Percentiles rank a stretch among this genome's conserved stretches.
Evolutionary conservation across 352 stramenopile genomes (phyloP).

Genomic region (Pythium sukuiense): DNA sequence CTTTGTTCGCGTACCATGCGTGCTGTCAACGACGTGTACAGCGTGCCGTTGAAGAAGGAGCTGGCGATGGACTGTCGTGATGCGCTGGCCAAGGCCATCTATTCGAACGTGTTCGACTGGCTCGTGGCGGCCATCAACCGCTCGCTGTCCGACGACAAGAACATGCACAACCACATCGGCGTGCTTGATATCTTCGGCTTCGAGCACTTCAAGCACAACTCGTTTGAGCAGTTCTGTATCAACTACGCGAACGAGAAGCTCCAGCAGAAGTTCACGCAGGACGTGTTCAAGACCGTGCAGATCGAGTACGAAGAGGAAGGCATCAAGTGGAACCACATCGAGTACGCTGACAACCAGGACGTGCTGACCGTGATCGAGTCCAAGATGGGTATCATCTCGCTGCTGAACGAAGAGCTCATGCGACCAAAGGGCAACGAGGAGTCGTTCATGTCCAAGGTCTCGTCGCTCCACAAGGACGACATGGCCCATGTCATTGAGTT

Average conservation of each 20-base stretch:
- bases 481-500: slow-evolving; percentile 86
- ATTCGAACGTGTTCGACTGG: slow-evolving; percentile 92
- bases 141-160: slow-evolving; percentile 75
- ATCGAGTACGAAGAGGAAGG: slow-evolving; percentile 96
- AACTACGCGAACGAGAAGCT: slow-evolving; percentile 86
- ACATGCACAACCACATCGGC: slow-evolving; percentile 89
- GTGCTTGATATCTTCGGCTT: slow-evolving; percentile 99
- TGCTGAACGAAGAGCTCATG: slow-evolving; percentile 91
- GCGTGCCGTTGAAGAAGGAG: slow-evolving; percentile 50
- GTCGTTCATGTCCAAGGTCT: slow-evolving; percentile 84
- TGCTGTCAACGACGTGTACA: slow-evolving; percentile 54
- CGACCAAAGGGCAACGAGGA: slow-evolving; percentile 85
- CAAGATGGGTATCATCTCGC: slow-evolving; percentile 87
- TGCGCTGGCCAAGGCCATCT: slow-evolving; percentile 93
- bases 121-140: slow-evolving; percentile 92
- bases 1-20: slow-evolving; percentile 91
- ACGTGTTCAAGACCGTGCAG: slow-evolving; percentile 91
- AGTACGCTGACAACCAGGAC: slow-evolving; percentile 90
- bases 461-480: slow-evolving; percentile 82
- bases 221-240: slow-evolving; percentile 85
- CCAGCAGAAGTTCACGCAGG: slow-evolving; percentile 88
- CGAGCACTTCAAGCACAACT: slow-evolving; percentile 97
- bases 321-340: slow-evolving; percentile 90
- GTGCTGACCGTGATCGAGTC: slow-evolving; percentile 86
- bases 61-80: slow-evolving; percentile 84